Evolutionary conservation across 2,329 filamentous ascomycete genomes (phyloP).

Genomic region (Blumeria graminis): DNA sequence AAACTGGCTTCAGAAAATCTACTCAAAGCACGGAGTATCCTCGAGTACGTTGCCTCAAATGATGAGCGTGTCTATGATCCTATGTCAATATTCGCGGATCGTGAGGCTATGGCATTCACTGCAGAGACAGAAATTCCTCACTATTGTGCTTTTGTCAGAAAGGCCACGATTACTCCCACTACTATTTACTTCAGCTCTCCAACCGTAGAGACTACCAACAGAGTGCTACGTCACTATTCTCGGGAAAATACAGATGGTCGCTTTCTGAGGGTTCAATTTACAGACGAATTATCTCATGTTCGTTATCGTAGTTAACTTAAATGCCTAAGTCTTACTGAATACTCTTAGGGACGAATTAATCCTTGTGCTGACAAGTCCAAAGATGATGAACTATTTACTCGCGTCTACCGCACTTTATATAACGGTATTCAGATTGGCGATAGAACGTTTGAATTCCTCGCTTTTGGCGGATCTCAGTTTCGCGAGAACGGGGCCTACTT

Average conservation of each 20-base stretch:
- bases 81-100: conserved; percentile 41
- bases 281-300: conserved; percentile 39
- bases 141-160: conserved; percentile 53
- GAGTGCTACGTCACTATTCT: conserved; percentile 52
- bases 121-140: conserved; percentile 31
- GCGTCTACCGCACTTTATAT: conserved; percentile 44
- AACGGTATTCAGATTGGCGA: conserved; percentile 68
- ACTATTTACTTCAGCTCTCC: conserved; percentile 59
- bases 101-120: conserved; percentile 23
- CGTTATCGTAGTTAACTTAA: neutral
- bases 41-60: conserved; percentile 50
- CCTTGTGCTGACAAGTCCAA: conserved; percentile 23
- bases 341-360: conserved; percentile 32
- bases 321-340: conserved; percentile 3
- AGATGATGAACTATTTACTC: conserved; percentile 48
- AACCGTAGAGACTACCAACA: conserved; percentile 64
- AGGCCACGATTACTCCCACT: conserved; percentile 62
- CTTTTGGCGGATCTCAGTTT: conserved; percentile 88
- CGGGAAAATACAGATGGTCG: conserved; percentile 37
- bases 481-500: conserved; percentile 83
- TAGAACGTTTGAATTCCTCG: conserved; percentile 68
- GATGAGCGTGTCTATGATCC: conserved; percentile 41
- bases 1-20: conserved; percentile 20
- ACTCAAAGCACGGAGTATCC: conserved; percentile 33
- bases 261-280: conserved; percentile 76